Evolutionary conservation across 345 rosid genomes (phyloP), one percentile per base, ranked within the genome.

Genomic region (Raphanus raphanistrum): DNA sequence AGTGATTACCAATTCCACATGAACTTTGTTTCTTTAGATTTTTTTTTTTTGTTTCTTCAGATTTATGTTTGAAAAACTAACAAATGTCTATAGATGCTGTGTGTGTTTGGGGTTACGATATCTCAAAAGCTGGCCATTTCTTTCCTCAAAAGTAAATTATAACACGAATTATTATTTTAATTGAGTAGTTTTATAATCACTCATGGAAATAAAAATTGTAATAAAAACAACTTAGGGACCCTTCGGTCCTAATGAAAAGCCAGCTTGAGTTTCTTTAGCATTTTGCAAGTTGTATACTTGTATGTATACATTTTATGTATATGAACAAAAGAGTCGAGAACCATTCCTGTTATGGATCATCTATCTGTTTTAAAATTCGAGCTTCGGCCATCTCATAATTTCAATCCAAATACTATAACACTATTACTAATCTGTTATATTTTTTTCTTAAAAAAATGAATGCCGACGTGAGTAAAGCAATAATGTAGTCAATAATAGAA

Each of bases 221-320:
- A 70, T 25, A 6, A 15, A 62, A 52, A 25, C 31, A 32, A 50
- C 3, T 4, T 21, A 50, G 5, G 72, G 45, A 45, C 66, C 77
- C 59, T 27, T 72, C 8, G 41, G 55, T 59, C 48, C 33, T 25
- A 27, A 4, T 73, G 82, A 79, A 79, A 73, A 61, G 82, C 75
- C 64, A 70, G 15, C 57, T 21, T 21, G 21, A 21, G 21, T 21
- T 21, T 21, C 21, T 21, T 21, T 21, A 21, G 21, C 21, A 21
- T 21, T 21, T 21, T 21, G 76, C 27, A 57, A 9, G 21, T 21
- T 21, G 21, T 21, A 21, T 21, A 21, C 21, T 21, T 21, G 21
- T 54, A 64, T 28, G 16, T 76, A 31, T 35, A 28, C 21, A 57
- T 62, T 4, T 2, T 70, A 33, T 4, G 10, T 26, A 25, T 65